Conservation (phyloP, 495 filamentous ascomycete species). For the Penicillium cosmopolitanum region DNA sequence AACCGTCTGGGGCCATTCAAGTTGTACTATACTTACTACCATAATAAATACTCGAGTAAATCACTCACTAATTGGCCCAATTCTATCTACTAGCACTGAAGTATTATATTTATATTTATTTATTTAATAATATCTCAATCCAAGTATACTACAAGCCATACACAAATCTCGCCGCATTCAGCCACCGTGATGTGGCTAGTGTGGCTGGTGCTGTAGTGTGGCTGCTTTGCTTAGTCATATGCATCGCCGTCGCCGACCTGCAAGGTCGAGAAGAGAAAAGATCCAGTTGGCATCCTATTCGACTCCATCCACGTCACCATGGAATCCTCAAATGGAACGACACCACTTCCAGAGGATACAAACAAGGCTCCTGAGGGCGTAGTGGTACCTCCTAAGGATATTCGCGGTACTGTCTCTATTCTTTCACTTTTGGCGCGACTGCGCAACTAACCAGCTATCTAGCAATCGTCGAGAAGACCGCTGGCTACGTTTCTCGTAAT, state of each 20-base stretch:
- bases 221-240: neutral
- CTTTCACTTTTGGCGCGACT: slow-evolving; percentile 6
- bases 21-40: too few relatives aligned
- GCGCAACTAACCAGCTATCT: slow-evolving; percentile 34
- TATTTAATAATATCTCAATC: neutral
- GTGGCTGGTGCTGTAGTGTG: neutral
- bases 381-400: slow-evolving; percentile 82
- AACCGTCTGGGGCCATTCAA: neutral
- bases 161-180: neutral
- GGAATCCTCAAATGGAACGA: slow-evolving; percentile 64
- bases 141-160: neutral
- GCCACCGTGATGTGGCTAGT: neutral
- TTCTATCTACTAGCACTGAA: too few relatives aligned
- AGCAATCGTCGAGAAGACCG: slow-evolving; percentile 92
- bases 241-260: neutral
- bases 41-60: too few relatives aligned
- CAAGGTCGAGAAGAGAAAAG: neutral
- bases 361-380: slow-evolving; percentile 80
- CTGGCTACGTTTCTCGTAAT: slow-evolving; percentile 85
- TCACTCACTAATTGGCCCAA: too few relatives aligned
- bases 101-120: neutral
- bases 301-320: slow-evolving; percentile 30
- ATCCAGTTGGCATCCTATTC: neutral
- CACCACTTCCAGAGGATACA: slow-evolving; percentile 53
- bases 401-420: slow-evolving; percentile 57